Base-by-base conservation (phyloP, 768 basidiomycete species). In the Pisolithus sp. region DNA sequence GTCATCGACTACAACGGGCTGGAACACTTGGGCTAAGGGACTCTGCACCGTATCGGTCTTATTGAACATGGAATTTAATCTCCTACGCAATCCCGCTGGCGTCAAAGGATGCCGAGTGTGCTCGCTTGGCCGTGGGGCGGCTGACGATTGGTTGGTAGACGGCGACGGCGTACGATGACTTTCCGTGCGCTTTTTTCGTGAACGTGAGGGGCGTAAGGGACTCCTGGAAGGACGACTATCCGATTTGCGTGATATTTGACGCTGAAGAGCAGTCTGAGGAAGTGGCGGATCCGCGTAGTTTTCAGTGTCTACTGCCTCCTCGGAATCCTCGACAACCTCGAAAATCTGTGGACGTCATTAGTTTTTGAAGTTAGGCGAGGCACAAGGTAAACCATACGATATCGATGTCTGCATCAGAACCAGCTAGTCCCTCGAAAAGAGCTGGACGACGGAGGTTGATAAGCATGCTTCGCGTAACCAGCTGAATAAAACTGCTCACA, bases 401-500 rank as follows among this genome's bases (percentile, higher is more conserved):
- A 57, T 86, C 84, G 51, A 93, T 92, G 59, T 89, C 86, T 4
- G 77, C 73, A 52, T 76, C 82, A 2, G 80, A 75, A 2, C 90
- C 88, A n/a, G 76, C 81, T 13, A 92, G 66, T 9, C 86, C 85
- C 57, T 93, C 91, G 53, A 93, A 83, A 43, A 92, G 73, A 20
- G 83, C 90, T 93, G 58, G 26, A 50, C 38, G 5, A 12, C 12
- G 39, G 37, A 10, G 3, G 40, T 56, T 12, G 48, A 17, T 30
- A 15, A 52, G 36, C 23, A 0, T 36, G 9, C 2, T 26, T 24
- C 15, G 45, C 44, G 17, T 12, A 30, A 48, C 20, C 2, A 7
- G 48, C 43, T 7, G n/a, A 52, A 12, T 51, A 17, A 28, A 21
- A 34, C 13, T 13, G 34, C 85, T 60, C 63, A 93, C 90, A 78